These are phyloP conservation scores for Gymnopilus dilepis DNA, from an alignment of 768 basidiomycete species.

Conservation along the genomic window DNA sequence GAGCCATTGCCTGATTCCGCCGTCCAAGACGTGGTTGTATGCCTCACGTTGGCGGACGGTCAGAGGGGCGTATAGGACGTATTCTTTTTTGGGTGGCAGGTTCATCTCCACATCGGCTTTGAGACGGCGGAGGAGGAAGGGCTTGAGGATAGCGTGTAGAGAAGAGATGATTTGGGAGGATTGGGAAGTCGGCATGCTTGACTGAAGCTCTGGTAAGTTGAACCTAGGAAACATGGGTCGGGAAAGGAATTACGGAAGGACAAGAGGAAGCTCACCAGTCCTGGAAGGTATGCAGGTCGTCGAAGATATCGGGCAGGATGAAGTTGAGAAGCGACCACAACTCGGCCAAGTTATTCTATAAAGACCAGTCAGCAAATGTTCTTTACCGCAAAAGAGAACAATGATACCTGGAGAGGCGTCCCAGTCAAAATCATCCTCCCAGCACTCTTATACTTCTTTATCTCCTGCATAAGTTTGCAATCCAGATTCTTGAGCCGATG, in stretches of 20 bases:
- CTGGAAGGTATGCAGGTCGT: slow-evolving; percentile 88
- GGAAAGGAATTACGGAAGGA: background rate
- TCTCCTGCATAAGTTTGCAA: slow-evolving; percentile 87
- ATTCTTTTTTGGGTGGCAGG: slow-evolving; percentile 93
- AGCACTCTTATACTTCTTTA: slow-evolving; percentile 84
- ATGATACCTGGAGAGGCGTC: slow-evolving; percentile 92
- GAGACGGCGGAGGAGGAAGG: slow-evolving; percentile 90
- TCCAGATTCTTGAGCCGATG: slow-evolving; percentile 95
- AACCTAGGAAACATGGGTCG: slow-evolving; percentile 51
- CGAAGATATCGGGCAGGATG: slow-evolving; percentile 92
- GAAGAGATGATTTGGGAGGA: slow-evolving; percentile 73
- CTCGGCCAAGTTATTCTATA: slow-evolving; percentile 92
- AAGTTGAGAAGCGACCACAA: slow-evolving; percentile 97
- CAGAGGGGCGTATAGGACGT: slow-evolving; percentile 90
- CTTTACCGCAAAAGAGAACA: no score
- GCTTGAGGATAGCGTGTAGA: slow-evolving; percentile 90
- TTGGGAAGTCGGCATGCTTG: slow-evolving; percentile 59
- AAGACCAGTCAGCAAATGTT: no score
- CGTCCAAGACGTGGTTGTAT: slow-evolving; percentile 79
- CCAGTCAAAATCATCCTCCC: slow-evolving; percentile 95
- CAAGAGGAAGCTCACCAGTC: slow-evolving; percentile 61
- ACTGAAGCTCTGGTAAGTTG: slow-evolving; percentile 69
- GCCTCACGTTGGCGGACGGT: slow-evolving; percentile 83
- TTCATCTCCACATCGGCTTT: slow-evolving; percentile 85
- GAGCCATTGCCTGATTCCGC: slow-evolving; percentile 71